Conservation (phyloP, 2,329 filamentous ascomycete species). For the Paecilomyces formosus region DNA sequence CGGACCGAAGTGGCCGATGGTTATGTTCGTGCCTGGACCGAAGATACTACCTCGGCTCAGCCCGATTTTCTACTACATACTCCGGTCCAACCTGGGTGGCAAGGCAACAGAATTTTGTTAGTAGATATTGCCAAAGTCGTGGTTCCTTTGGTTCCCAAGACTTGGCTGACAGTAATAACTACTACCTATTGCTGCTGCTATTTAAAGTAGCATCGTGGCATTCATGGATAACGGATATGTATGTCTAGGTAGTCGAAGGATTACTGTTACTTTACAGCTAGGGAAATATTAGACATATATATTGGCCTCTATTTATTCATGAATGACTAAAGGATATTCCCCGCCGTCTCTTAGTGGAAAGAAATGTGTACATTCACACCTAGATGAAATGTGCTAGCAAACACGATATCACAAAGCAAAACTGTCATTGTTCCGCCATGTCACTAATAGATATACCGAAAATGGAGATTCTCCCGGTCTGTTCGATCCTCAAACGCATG, state of each 20-base stretch:
- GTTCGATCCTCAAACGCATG: conserved; percentile 59
- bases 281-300: no score
- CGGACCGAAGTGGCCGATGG: neutral
- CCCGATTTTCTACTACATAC: neutral
- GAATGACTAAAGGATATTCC: no score
- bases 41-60: neutral
- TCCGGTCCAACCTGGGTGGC: neutral
- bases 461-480: conserved; percentile 54
- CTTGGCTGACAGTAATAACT: neutral
- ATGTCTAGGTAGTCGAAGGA: no score
- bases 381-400: neutral
- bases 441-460: conserved; percentile 49
- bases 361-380: no score
- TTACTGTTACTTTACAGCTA: no score
- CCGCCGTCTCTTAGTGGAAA: no score
- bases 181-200: neutral
- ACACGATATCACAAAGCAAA: neutral
- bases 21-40: neutral
- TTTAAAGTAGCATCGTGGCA: no score
- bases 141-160: neutral
- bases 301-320: no score
- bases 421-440: neutral
- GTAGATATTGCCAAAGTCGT: neutral
- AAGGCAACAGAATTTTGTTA: neutral
- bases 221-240: no score